Evolutionary conservation across 257 asterid species (phyloP).

Genomic region (Striga asiatica): DNA sequence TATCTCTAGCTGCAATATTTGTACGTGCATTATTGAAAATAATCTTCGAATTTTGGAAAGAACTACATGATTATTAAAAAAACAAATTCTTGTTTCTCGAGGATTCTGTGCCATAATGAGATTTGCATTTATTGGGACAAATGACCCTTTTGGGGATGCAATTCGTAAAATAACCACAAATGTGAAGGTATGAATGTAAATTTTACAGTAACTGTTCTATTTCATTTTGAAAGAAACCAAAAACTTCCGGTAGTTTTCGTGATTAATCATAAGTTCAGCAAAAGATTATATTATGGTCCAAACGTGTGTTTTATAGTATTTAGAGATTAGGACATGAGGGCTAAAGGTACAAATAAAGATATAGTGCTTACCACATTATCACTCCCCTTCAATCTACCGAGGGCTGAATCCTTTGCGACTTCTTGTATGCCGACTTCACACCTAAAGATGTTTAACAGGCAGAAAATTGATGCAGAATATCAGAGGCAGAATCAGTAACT

Average conservation of each 20-base stretch:
- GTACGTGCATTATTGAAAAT: neutral
- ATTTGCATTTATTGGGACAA: neutral
- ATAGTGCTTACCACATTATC: constrained; percentile 67
- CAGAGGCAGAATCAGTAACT: too few species aligned
- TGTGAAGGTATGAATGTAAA: too few species aligned
- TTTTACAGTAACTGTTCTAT: too few species aligned
- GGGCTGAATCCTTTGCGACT: constrained; percentile 70
- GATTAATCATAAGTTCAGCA: neutral
- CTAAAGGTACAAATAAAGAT: neutral
- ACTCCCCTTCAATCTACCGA: constrained; percentile 84
- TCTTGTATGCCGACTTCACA: constrained; percentile 89
- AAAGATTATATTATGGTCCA: neutral
- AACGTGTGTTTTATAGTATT: neutral
- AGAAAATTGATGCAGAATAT: too few species aligned
- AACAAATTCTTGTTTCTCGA: too few species aligned
- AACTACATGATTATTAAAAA: too few species aligned
- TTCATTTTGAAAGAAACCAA: too few species aligned
- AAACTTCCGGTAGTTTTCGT: neutral
- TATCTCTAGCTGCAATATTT: constrained; percentile 58
- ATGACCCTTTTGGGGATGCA: neutral
- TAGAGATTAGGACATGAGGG: neutral
- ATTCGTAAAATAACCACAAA: neutral
- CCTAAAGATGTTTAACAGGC: constrained; percentile 28
- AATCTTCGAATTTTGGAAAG: neutral
- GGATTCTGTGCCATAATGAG: too few species aligned